These are phyloP conservation scores for Fraxinus excelsior DNA, from an alignment of 257 asterid genomes.

Conservation along the genomic window DNA sequence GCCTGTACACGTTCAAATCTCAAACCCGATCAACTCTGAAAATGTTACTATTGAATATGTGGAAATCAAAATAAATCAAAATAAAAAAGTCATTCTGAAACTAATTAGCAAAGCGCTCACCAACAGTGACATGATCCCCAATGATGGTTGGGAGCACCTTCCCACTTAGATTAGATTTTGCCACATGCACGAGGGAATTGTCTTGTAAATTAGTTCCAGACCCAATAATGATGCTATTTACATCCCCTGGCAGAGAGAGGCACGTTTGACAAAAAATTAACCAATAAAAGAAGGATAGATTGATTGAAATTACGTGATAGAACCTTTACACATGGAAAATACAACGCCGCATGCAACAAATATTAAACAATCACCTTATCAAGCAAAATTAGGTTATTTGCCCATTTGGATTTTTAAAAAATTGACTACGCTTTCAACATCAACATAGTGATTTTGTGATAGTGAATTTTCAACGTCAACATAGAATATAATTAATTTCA, in stretches of 20 bases:
- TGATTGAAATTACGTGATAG: background rate
- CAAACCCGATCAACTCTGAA: conserved; percentile 5
- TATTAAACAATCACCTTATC: background rate
- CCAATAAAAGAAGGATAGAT: background rate
- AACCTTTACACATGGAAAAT: background rate
- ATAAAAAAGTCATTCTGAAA: background rate
- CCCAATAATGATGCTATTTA: conserved; percentile 65
- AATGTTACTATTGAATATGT: conserved; percentile 1
- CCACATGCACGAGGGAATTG: conserved; percentile 82
- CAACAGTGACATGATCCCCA: conserved; percentile 75
- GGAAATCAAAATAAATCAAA: background rate
- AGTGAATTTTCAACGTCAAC: background rate
- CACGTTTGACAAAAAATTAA: background rate
- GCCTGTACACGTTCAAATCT: conserved; percentile 44
- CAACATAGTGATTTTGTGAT: too few species aligned
- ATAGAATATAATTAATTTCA: background rate
- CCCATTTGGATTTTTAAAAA: background rate
- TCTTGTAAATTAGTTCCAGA: conserved; percentile 83
- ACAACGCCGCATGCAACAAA: background rate
- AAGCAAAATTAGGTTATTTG: conserved; percentile 1
- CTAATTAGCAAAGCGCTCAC: conserved; percentile 36
- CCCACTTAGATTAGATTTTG: conserved; percentile 68
- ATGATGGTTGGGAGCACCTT: conserved; percentile 74
- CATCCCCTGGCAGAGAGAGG: conserved; percentile 57
- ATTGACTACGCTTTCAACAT: too few species aligned